These are phyloP conservation scores for Viola odorata DNA, from an alignment of 345 rosid species.

Conservation along the genomic window DNA sequence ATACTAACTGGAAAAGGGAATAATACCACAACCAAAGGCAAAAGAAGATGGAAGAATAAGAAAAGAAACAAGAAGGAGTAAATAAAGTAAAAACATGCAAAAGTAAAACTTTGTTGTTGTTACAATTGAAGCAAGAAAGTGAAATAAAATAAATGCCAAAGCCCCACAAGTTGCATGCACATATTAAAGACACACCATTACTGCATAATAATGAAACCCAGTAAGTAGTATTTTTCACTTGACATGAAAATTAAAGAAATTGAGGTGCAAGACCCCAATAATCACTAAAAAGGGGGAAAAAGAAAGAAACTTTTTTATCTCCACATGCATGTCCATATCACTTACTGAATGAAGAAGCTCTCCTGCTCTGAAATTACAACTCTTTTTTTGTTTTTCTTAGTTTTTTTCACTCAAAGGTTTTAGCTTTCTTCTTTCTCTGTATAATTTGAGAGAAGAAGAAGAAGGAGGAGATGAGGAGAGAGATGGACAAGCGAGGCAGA, in stretches of 20 bases:
- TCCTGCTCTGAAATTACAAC: too few relatives aligned
- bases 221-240: background rate
- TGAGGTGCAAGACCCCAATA: background rate
- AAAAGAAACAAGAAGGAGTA: background rate
- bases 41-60: slow-evolving; percentile 1
- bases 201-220: slow-evolving; percentile 5
- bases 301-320: too few relatives aligned
- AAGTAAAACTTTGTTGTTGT: slow-evolving; percentile 9
- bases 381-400: too few relatives aligned
- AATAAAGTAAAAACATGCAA: background rate
- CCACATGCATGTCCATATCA: too few relatives aligned
- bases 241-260: too few relatives aligned
- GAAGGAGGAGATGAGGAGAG: background rate
- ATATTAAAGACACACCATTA: background rate
- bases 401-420: too few relatives aligned
- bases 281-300: too few relatives aligned
- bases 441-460: too few relatives aligned
- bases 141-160: slow-evolving; percentile 13
- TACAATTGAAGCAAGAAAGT: background rate
- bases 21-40: background rate
- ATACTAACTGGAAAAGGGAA: background rate
- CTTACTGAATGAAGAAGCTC: too few relatives aligned
- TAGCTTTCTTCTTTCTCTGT: too few relatives aligned
- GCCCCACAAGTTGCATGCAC: slow-evolving; percentile 27
- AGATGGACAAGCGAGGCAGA: slow-evolving; percentile 9